These are phyloP conservation scores for Kwoniella dendrophila DNA, from an alignment of 768 basidiomycete species.

Conservation along the genomic window DNA sequence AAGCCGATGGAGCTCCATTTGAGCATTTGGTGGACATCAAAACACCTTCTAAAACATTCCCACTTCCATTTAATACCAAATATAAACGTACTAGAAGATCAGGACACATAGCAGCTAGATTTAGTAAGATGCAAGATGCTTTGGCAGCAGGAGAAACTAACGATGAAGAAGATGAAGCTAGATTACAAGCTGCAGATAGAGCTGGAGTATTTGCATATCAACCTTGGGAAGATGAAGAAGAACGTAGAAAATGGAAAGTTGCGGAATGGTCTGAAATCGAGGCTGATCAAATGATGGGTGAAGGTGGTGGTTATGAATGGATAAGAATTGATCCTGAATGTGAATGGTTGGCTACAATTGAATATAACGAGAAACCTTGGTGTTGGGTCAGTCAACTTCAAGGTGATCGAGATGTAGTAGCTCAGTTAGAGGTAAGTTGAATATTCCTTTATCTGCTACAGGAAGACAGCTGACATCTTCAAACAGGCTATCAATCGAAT, in stretches of 20 bases:
- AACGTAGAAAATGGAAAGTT: constrained; percentile 74
- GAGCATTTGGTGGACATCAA: constrained; percentile 96
- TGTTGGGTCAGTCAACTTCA: constrained; percentile 97
- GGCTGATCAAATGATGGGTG: constrained; percentile 86
- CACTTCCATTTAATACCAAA: constrained; percentile 84
- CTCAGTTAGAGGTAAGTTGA: constrained; percentile 85
- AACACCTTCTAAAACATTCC: constrained; percentile 84
- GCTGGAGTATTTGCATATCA: constrained; percentile 77
- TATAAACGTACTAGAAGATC: constrained; percentile 49
- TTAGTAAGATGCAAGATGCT: constrained; percentile 42
- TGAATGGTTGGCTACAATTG: constrained; percentile 94
- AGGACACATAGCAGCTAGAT: constrained; percentile 44
- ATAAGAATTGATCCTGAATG: constrained; percentile 98
- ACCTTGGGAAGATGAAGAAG: constrained; percentile 87
- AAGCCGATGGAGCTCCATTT: constrained; percentile 98
- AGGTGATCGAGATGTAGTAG: constrained; percentile 92
- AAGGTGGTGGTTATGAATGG: constrained; percentile 87
- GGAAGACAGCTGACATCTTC: constrained; percentile 18
- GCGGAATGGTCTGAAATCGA: constrained; percentile 98
- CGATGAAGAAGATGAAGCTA: constrained; percentile 35
- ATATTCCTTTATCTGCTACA: background rate
- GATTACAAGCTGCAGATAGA: constrained; percentile 31
- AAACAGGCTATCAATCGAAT: constrained; percentile 87
- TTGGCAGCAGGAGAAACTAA: constrained; percentile 32
- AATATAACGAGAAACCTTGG: constrained; percentile 78